Evolutionary conservation across 495 filamentous ascomycete species (phyloP).

Genomic region (Echria macrotheca): DNA sequence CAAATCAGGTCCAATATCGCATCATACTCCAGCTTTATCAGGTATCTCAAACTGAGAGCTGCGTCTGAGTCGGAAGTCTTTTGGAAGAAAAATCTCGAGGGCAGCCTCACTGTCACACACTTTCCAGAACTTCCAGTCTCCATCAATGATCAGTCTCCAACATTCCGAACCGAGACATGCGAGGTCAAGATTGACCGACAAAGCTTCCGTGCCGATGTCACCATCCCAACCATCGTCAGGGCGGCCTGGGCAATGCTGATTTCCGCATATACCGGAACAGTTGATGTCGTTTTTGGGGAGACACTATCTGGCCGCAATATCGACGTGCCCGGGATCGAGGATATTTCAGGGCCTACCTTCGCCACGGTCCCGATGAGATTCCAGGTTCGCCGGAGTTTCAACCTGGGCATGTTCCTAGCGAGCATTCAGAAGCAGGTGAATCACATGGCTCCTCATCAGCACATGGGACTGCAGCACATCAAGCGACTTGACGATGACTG

Average conservation of each 20-base stretch:
- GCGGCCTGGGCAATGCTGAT: slow-evolving; percentile 41
- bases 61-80: slow-evolving; percentile 17
- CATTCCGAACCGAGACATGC: slow-evolving; percentile 10
- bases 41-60: slow-evolving; percentile 19
- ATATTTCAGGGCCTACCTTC: slow-evolving; percentile 49
- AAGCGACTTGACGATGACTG: slow-evolving; percentile 25
- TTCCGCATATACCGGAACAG: slow-evolving; percentile 30
- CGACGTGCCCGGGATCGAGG: slow-evolving; percentile 40
- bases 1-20: slow-evolving; percentile 1
- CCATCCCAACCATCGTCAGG: slow-evolving; percentile 31
- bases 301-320: slow-evolving; percentile 41
- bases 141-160: neutral
- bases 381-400: neutral
- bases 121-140: slow-evolving; percentile 18
- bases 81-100: slow-evolving; percentile 19
- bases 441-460: slow-evolving; percentile 39
- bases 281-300: slow-evolving; percentile 41
- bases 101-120: slow-evolving; percentile 11
- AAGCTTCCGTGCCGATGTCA: slow-evolving; percentile 11
- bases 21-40: slow-evolving; percentile 31
- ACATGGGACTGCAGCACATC: slow-evolving; percentile 42
- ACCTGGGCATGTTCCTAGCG: slow-evolving; percentile 14
- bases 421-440: slow-evolving; percentile 30
- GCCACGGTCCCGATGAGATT: slow-evolving; percentile 53
- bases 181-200: slow-evolving; percentile 9